Evolutionary conservation across 805 yeast species (phyloP).

Genomic region (Kluyveromyces wickerhamii): DNA sequence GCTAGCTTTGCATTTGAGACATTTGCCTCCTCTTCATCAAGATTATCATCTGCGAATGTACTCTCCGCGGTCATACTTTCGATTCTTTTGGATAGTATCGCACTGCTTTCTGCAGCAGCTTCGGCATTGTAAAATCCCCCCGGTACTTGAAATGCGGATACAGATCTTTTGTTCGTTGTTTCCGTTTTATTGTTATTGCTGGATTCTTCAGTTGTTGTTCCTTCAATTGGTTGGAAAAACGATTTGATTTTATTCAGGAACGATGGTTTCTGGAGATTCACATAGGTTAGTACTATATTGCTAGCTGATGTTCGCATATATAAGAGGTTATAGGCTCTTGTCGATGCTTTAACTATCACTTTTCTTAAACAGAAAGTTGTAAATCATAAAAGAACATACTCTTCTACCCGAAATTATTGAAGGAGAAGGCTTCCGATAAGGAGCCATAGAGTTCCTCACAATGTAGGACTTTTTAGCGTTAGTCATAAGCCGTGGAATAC

Average conservation of each 20-base stretch:
- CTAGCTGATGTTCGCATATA: too few relatives aligned
- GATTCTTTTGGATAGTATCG: slow-evolving; percentile 4
- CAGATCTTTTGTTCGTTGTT: not conserved
- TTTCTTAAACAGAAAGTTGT: too few relatives aligned
- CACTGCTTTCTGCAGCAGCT: slow-evolving; percentile 1
- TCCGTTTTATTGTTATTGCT: not conserved
- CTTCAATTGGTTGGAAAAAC: slow-evolving; percentile 6
- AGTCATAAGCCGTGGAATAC: too few relatives aligned
- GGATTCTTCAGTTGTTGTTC: slow-evolving; percentile 5
- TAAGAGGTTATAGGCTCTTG: too few relatives aligned
- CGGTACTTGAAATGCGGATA: slow-evolving; percentile 11
- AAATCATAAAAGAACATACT: too few relatives aligned
- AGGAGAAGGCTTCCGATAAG: slow-evolving; percentile 13
- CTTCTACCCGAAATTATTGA: slow-evolving; percentile 5
- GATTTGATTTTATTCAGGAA: slow-evolving; percentile 8
- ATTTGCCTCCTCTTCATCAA: slow-evolving; percentile 14
- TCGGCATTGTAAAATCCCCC: slow-evolving; percentile 23
- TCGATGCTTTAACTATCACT: too few relatives aligned
- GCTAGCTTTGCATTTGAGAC: slow-evolving; percentile 57
- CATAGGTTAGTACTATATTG: too few relatives aligned
- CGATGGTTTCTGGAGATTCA: slow-evolving; percentile 4
- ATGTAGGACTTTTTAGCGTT: not conserved
- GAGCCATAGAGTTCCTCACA: slow-evolving; percentile 10
- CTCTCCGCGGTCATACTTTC: slow-evolving; percentile 1
- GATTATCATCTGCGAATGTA: slow-evolving; percentile 4